These are phyloP conservation scores for Stevia rebaudiana DNA, from an alignment of 140 eudicot genomes.

Conservation along the genomic window DNA sequence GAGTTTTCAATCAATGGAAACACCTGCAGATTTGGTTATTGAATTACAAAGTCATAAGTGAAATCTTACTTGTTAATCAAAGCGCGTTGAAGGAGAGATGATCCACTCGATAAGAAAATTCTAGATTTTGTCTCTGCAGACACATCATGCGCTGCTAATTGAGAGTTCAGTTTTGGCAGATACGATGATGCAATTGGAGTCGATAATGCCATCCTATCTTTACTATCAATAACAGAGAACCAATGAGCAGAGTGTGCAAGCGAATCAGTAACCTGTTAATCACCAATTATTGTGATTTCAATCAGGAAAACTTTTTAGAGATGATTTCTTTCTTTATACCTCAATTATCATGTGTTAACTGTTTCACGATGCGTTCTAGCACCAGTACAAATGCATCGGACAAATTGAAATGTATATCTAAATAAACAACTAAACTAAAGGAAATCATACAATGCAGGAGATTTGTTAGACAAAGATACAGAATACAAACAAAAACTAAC, in stretches of 20 bases:
- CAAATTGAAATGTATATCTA: background rate
- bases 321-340: slow-evolving; percentile 2
- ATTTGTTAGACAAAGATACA: too few species aligned
- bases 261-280: slow-evolving; percentile 10
- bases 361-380: slow-evolving; percentile 3
- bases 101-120: slow-evolving; percentile 26
- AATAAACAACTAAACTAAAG: background rate
- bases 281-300: background rate
- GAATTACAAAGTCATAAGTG: background rate
- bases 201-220: slow-evolving; percentile 25
- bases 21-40: background rate
- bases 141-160: slow-evolving; percentile 30
- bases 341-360: background rate
- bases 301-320: background rate
- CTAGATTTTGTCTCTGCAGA: slow-evolving; percentile 21
- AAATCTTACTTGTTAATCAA: slow-evolving; percentile 30
- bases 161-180: slow-evolving; percentile 24
- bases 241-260: background rate
- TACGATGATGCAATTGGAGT: slow-evolving; percentile 31
- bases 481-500: background rate
- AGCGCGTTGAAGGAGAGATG: slow-evolving; percentile 26
- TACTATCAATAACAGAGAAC: background rate
- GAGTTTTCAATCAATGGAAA: background rate
- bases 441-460: background rate
- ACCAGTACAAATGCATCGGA: background rate